phyloP scores from a whole-genome alignment of 139 green algal genomes.

The Deuterostichococcus epilithicus region DNA sequence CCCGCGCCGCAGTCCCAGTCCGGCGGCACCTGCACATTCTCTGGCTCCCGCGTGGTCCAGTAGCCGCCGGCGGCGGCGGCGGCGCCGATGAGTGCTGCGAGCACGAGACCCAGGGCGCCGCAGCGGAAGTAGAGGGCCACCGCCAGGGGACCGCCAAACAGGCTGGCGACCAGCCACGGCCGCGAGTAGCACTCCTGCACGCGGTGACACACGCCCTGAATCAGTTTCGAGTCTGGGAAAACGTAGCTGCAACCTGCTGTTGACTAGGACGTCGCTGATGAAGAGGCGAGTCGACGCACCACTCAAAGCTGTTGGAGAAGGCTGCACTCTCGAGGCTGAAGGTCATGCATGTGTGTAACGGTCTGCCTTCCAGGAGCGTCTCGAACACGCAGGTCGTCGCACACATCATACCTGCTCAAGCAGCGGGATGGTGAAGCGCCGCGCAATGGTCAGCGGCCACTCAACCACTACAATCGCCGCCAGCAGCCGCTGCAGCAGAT shows the following conservation, averaged over 20 bases:
- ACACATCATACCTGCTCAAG: constrained; percentile 10
- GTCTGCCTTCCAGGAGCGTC: too few species aligned
- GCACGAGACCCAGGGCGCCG: background rate
- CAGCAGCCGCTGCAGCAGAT: constrained; percentile 20
- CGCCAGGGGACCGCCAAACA: background rate
- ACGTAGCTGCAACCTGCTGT: too few species aligned
- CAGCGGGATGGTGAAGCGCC: constrained; percentile 32
- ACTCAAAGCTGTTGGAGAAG: too few species aligned
- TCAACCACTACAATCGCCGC: constrained; percentile 1
- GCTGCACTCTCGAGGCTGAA: too few species aligned
- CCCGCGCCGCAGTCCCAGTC: constrained; percentile 19
- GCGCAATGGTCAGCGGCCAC: constrained; percentile 17
- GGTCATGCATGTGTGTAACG: too few species aligned
- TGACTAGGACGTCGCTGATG: too few species aligned
- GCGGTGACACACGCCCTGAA: background rate
- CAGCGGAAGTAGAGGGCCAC: background rate
- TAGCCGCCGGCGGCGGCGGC: background rate
- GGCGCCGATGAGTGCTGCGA: background rate
- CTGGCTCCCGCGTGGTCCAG: background rate
- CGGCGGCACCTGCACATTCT: constrained; percentile 2
- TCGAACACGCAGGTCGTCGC: constrained; percentile 14
- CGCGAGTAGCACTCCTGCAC: constrained; percentile 17
- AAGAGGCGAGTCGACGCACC: too few species aligned
- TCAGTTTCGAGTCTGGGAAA: too few species aligned
- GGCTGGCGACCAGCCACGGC: constrained; percentile 4